Percentiles rank a stretch among this genome's conserved stretches.
phyloP scores from a whole-genome alignment of 2,329 filamentous ascomycete species.

The Drechslerella coelobrocha region DNA sequence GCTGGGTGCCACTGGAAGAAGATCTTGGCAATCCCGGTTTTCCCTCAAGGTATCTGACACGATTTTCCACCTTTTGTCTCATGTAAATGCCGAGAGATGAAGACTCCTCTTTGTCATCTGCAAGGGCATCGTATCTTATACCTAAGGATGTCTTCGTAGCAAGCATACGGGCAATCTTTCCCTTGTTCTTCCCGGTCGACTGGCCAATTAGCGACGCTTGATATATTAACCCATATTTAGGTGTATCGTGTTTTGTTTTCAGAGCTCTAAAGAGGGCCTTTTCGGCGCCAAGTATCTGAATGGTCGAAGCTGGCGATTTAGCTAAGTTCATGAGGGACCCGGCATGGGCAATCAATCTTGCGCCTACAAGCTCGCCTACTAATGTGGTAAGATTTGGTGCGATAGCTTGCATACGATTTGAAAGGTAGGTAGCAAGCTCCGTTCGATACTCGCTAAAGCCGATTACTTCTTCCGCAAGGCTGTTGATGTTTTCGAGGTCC shows the following conservation, averaged over 20 bases:
- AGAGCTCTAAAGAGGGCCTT: slow-evolving; percentile 97
- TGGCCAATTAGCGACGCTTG: slow-evolving; percentile 93
- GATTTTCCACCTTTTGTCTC: slow-evolving; percentile 76
- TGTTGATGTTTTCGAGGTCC: slow-evolving; percentile 90
- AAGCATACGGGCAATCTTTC: slow-evolving; percentile 96
- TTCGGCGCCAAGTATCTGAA: slow-evolving; percentile 97
- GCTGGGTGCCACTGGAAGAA: slow-evolving; percentile 74
- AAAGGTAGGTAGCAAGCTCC: slow-evolving; percentile 86
- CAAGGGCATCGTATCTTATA: slow-evolving; percentile 87
- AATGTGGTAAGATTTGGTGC: slow-evolving; percentile 94
- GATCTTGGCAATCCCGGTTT: slow-evolving; percentile 83
- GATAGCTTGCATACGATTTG: slow-evolving; percentile 93
- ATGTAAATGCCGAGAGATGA: slow-evolving; percentile 76
- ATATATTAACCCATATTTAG: slow-evolving; percentile 96
- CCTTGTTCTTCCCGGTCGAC: slow-evolving; percentile 97
- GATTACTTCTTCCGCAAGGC: slow-evolving; percentile 91
- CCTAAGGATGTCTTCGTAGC: slow-evolving; percentile 92
- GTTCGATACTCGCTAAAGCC: slow-evolving; percentile 87
- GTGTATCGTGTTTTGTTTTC: slow-evolving; percentile 99
- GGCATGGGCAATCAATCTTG: slow-evolving; percentile 90
- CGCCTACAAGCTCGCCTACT: slow-evolving; percentile 90
- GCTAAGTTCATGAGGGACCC: slow-evolving; percentile 93
- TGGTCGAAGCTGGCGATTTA: slow-evolving; percentile 92
- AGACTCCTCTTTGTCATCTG: slow-evolving; percentile 89
- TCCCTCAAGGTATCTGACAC: slow-evolving; percentile 80